Evolutionary conservation across 169 alveolate genomes (phyloP).

Genomic region (Eimeria brunetti): DNA sequence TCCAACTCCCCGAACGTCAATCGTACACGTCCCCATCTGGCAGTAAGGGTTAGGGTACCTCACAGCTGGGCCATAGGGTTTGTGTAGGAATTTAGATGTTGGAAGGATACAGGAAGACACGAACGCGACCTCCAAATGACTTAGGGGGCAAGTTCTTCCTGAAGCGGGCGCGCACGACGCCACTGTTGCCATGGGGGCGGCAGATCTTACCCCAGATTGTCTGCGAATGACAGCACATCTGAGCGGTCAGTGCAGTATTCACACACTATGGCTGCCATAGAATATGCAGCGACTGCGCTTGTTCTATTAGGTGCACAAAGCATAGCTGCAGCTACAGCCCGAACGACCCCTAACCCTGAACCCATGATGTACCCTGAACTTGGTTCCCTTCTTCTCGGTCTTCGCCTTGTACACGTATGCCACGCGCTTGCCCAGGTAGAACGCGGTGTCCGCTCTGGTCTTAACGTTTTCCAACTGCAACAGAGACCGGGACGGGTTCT

Average conservation of each 20-base stretch:
- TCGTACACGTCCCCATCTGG: not conserved
- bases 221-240: constrained; percentile 3
- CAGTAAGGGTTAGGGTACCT: not conserved
- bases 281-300: not conserved
- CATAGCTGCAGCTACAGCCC: not conserved
- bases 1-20: not conserved
- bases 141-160: constrained; percentile 97
- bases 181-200: constrained; percentile 98
- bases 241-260: not conserved
- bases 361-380: constrained; percentile 90
- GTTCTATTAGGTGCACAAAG: not conserved
- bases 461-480: constrained; percentile 97
- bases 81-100: constrained; percentile 85
- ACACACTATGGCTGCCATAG: too few species aligned
- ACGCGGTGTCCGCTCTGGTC: constrained; percentile 96
- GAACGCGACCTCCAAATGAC: constrained; percentile 97
- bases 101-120: constrained; percentile 98
- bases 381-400: constrained; percentile 93
- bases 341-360: not conserved
- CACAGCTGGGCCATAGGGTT: not conserved
- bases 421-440: constrained; percentile 98
- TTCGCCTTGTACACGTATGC: constrained; percentile 98
- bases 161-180: constrained; percentile 98
- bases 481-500: constrained; percentile 96
- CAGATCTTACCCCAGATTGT: constrained; percentile 98